Conservation (phyloP, 2,329 filamentous ascomycete species). For the Hymenoscyphus linearis region DNA sequence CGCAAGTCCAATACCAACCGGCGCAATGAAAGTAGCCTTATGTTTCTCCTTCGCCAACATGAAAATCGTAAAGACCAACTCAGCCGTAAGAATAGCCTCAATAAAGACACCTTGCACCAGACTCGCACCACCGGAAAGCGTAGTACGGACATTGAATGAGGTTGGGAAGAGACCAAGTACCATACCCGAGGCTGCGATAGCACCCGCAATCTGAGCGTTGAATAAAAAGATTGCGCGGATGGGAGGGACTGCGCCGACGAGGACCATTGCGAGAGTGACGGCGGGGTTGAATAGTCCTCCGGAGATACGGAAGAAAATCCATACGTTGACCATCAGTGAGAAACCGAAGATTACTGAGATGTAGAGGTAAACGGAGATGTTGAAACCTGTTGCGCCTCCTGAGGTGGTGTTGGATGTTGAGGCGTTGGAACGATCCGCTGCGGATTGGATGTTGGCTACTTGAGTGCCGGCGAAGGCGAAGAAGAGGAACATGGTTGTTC, state of each 20-base stretch:
- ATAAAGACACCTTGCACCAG: constrained; percentile 44
- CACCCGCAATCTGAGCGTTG: constrained; percentile 33
- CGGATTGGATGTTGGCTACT: constrained; percentile 30
- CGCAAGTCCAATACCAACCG: constrained; percentile 41
- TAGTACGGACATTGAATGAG: constrained; percentile 37
- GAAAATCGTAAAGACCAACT: constrained; percentile 45
- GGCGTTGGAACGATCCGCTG: constrained; percentile 16
- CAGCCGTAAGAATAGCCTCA: constrained; percentile 43
- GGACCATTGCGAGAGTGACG: constrained; percentile 35
- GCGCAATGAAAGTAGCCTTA: constrained; percentile 41
- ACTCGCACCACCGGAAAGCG: constrained; percentile 36
- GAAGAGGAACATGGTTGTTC: constrained; percentile 35
- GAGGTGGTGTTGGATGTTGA: constrained; percentile 35
- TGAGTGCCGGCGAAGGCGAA: constrained; percentile 31
- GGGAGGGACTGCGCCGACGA: constrained; percentile 32
- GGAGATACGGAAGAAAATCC: constrained; percentile 49
- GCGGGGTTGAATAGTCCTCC: constrained; percentile 49
- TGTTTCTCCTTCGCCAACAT: constrained; percentile 46
- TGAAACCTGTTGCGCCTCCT: constrained; percentile 39
- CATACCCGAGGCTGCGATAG: constrained; percentile 37
- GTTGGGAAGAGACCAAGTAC: constrained; percentile 35
- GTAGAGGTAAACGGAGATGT: constrained; percentile 38
- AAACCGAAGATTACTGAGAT: constrained; percentile 31
- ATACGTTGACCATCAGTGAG: constrained; percentile 45
- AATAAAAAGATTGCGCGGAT: constrained; percentile 31